Conservation (phyloP, 805 yeast species). For the Teunomyces tritomae region DNA sequence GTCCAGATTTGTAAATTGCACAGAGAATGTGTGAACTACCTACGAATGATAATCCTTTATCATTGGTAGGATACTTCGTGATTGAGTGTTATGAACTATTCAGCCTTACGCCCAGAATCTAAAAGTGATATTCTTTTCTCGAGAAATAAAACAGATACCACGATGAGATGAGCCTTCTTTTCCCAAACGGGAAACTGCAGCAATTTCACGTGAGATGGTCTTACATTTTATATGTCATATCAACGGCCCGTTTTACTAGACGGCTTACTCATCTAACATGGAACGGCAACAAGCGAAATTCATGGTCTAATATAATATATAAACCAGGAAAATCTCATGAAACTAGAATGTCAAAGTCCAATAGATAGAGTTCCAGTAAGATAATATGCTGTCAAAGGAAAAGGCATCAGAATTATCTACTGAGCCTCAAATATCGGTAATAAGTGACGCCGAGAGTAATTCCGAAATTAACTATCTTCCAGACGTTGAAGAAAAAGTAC, state of each 20-base stretch:
- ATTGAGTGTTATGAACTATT: background rate
- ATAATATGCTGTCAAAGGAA: background rate
- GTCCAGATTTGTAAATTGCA: background rate
- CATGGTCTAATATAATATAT: background rate
- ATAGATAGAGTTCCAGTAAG: background rate
- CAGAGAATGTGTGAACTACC: background rate
- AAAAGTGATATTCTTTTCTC: background rate
- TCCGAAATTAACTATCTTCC: slow-evolving; percentile 6
- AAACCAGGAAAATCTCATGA: background rate
- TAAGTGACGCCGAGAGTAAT: background rate
- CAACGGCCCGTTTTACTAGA: background rate
- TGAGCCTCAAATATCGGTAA: background rate
- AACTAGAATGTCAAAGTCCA: background rate
- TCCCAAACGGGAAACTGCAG: background rate
- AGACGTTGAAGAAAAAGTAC: slow-evolving; percentile 7
- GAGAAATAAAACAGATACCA: background rate
- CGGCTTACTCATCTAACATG: background rate
- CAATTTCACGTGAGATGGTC: slow-evolving; percentile 3
- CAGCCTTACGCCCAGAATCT: too few species aligned
- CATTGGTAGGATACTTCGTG: too few species aligned
- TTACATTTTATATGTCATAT: background rate
- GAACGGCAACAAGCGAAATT: background rate
- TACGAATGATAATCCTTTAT: background rate
- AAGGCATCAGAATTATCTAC: background rate
- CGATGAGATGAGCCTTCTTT: background rate